Evolutionary conservation across 2,329 filamentous ascomycete species (phyloP).

Genomic region (Cladosporium sp.): DNA sequence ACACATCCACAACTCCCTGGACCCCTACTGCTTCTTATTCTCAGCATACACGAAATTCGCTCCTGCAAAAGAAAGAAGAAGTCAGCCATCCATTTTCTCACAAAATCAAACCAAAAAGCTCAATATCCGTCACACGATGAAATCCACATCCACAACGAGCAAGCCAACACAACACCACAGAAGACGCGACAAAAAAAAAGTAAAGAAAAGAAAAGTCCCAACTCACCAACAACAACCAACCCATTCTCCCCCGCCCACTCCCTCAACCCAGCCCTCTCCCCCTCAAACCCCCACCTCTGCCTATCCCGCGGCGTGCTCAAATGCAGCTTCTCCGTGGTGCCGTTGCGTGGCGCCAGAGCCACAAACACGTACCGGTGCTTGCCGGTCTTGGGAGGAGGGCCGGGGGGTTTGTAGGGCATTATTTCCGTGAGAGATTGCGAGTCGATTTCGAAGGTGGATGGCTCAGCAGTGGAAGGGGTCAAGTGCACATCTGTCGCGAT

Average conservation of each 20-base stretch:
- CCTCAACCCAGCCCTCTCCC: constrained; percentile 47
- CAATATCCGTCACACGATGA: background rate
- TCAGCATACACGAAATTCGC: constrained; percentile 46
- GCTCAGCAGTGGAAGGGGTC: background rate
- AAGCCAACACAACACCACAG: background rate
- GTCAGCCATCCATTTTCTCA: constrained; percentile 8
- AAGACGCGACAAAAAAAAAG: background rate
- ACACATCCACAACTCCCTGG: no score
- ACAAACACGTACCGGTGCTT: constrained; percentile 57
- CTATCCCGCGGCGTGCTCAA: constrained; percentile 46
- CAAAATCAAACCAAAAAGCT: background rate
- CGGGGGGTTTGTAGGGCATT: constrained; percentile 50
- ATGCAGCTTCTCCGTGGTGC: constrained; percentile 38
- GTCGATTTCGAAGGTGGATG: background rate
- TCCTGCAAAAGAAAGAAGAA: constrained; percentile 20
- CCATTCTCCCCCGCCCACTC: constrained; percentile 49
- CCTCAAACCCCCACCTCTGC: constrained; percentile 53
- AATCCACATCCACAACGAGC: background rate
- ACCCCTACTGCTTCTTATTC: constrained; percentile 49
- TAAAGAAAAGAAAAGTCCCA: background rate
- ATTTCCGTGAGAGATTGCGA: constrained; percentile 34
- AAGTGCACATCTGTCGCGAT: constrained; percentile 37
- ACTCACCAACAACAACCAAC: constrained; percentile 43
- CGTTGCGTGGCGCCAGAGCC: constrained; percentile 44
- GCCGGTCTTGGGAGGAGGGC: constrained; percentile 52